Base-by-base conservation (phyloP, 2,329 filamentous ascomycete species). In the Nemania bipapillata region DNA sequence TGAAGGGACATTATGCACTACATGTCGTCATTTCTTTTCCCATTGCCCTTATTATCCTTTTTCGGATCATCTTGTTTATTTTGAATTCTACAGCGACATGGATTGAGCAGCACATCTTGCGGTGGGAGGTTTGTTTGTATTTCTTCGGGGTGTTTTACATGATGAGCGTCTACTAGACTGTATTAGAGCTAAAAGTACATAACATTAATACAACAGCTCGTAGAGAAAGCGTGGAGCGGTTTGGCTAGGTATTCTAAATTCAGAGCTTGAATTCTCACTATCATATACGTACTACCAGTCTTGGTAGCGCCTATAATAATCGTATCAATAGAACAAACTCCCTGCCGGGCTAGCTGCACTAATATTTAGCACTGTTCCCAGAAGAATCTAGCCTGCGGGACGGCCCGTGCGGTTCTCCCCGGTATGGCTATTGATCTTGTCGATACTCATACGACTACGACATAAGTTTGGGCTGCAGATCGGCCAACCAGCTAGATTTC, bases 51-150 rank as follows among this genome's bases (percentile, higher is more conserved):
- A 4, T 20, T 45, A n/a, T n/a, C 26, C 9, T 3, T 22, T 55
- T 26, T 1, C 6, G 4, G 8, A 20, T 26, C 22, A 22, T 26
- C 17, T n/a, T 53, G 17, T 45, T 32, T 32, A 32, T 53, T 55
- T 24, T 20, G 20, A 24, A 12, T 55, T 40, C n/a, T 50, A 55
- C 20, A 17, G 20, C 17, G 40, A 9, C 4, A 9, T 55, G 20
- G 32, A 22, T 37, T 57, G 45, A 57, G 6, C 7, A 57, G 54
- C 54, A 24, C 45, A 28, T 45, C n/a, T n/a, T n/a, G 54, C 7
- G 54, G n/a, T 40, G 11, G 35, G 22, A 26, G 24, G 32, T 50
- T 28, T 28, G 22, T 3, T 50, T 50, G 12, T 11, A 24, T 26
- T 3, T 12, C 22, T 26, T 50, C 22, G 26, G 47, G 47, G 20